Percentiles rank a stretch among this genome's conserved stretches.
Evolutionary conservation across 2,329 filamentous ascomycete species (phyloP).

Genomic region (Talaromyces amestolkiae): DNA sequence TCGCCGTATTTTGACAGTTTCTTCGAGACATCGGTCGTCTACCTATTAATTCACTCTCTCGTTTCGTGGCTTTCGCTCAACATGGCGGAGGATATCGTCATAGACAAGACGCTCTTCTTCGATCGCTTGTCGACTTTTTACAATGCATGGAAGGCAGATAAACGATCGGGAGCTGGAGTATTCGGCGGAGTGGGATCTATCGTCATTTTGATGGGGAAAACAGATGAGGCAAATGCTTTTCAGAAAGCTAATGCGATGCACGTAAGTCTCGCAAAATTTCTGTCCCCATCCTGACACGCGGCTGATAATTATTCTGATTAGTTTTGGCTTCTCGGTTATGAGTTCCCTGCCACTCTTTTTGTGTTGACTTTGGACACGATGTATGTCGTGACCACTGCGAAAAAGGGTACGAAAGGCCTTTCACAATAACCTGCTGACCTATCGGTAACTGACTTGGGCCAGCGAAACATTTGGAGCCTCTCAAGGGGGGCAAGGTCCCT

Average conservation of each 20-base stretch:
- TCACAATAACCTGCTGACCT: background rate
- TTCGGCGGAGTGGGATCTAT: conserved; percentile 87
- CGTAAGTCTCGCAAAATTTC: conserved; percentile 52
- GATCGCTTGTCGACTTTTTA: conserved; percentile 85
- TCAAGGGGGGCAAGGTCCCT: conserved; percentile 88
- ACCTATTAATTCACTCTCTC: background rate
- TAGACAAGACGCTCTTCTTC: conserved; percentile 91
- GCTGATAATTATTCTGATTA: conserved; percentile 40
- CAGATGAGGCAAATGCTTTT: conserved; percentile 80
- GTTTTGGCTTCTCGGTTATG: conserved; percentile 98
- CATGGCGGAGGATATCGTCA: conserved; percentile 82
- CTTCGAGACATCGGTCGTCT: background rate
- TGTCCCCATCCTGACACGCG: background rate
- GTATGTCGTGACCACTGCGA: conserved; percentile 91
- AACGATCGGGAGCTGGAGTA: conserved; percentile 77
- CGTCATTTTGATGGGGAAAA: conserved; percentile 89
- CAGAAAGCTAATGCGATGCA: conserved; percentile 97
- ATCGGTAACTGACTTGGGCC: conserved; percentile 5
- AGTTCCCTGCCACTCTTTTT: conserved; percentile 94
- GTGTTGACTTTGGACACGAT: conserved; percentile 83
- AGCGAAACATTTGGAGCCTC: conserved; percentile 89
- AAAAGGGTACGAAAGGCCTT: conserved; percentile 69
- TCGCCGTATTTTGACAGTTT: background rate
- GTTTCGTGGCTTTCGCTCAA: conserved; percentile 18
- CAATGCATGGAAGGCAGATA: conserved; percentile 93